Conservation (phyloP, 2,329 filamentous ascomycete species). For the Trichoderma sp. region DNA sequence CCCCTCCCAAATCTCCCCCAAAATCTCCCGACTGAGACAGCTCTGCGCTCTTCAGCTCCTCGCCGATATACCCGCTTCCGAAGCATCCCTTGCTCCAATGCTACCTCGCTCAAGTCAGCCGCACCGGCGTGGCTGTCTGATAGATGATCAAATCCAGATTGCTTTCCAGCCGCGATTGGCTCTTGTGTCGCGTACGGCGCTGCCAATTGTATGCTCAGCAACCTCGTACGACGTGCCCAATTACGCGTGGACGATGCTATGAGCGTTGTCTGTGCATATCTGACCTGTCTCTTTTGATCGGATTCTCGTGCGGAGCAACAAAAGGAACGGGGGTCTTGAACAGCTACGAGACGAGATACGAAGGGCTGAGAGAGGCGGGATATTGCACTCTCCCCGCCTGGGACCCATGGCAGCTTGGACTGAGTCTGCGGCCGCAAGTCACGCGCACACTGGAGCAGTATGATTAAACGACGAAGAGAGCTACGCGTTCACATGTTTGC, state of each 20-base stretch:
- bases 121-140: constrained; percentile 16
- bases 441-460: neutral
- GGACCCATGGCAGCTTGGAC: neutral
- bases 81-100: constrained; percentile 4
- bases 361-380: neutral
- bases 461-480: neutral
- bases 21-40: neutral
- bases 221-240: neutral
- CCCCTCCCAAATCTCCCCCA: neutral
- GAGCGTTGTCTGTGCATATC: neutral
- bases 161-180: neutral
- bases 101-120: constrained; percentile 6
- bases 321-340: neutral
- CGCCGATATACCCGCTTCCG: neutral
- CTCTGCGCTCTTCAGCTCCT: constrained; percentile 5
- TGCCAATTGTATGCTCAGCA: neutral
- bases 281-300: neutral
- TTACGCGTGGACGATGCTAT: neutral
- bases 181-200: neutral
- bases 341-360: neutral
- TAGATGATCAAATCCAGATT: neutral
- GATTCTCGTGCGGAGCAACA: neutral
- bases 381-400: neutral
- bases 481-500: neutral
- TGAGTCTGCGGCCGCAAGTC: neutral